Conservation (phyloP, 31 red algal genomes). For the Asparagopsis taxiformis region DNA sequence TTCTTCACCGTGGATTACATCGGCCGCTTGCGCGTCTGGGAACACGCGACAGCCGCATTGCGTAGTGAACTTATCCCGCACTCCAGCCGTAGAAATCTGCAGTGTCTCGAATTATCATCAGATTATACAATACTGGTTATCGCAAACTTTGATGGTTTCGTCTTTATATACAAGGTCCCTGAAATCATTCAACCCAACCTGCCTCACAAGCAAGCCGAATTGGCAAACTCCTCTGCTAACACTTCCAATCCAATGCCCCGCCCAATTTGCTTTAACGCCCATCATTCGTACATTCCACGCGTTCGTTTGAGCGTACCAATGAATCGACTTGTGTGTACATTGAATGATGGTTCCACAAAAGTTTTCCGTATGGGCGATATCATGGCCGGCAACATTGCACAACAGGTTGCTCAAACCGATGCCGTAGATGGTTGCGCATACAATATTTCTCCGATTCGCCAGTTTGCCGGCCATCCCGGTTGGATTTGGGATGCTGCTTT, state of each 20-base stretch:
- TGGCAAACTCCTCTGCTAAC: slow-evolving; percentile 1
- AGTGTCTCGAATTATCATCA: slow-evolving; percentile 25
- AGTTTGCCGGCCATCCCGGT: slow-evolving; percentile 33
- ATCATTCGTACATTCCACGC: slow-evolving; percentile 31
- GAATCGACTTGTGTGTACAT: slow-evolving; percentile 14
- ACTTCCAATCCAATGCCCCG: too few species aligned
- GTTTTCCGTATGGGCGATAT: slow-evolving; percentile 39
- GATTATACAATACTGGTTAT: slow-evolving; percentile 29
- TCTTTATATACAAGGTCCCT: slow-evolving; percentile 27
- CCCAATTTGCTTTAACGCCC: too few species aligned
- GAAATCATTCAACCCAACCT: slow-evolving; percentile 7
- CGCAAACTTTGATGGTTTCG: slow-evolving; percentile 43
- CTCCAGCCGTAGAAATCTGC: slow-evolving; percentile 16
- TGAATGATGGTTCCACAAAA: slow-evolving; percentile 7
- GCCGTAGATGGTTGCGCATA: slow-evolving; percentile 24
- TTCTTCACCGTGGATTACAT: slow-evolving; percentile 48
- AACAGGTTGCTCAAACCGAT: neutral
- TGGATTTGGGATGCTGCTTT: slow-evolving; percentile 55
- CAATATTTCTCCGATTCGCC: slow-evolving; percentile 22
- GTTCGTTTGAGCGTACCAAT: slow-evolving; percentile 7
- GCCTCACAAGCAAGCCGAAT: slow-evolving; percentile 2
- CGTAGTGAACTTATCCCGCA: slow-evolving; percentile 25
- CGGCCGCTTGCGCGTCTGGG: slow-evolving; percentile 37
- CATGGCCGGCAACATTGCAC: neutral
- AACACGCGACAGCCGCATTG: slow-evolving; percentile 9